Conservation (phyloP, 148 eudicot species). For the Diospyros kaki region DNA sequence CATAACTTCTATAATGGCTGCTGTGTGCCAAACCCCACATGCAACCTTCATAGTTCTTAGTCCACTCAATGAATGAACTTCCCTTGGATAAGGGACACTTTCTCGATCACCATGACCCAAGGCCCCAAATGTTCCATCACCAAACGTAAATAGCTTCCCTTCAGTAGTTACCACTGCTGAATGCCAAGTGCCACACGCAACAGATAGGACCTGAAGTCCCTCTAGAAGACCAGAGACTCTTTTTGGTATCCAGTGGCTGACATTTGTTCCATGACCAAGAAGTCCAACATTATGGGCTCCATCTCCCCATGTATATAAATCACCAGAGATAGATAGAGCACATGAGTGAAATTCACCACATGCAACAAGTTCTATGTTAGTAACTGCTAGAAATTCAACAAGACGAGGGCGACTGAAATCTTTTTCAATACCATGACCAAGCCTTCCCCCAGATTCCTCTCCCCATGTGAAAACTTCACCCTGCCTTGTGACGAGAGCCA, state of each 20-base stretch:
- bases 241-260: conserved; percentile 85
- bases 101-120: conserved; percentile 79
- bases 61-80: conserved; percentile 56
- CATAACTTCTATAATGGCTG: conserved; percentile 68
- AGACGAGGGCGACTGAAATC: conserved; percentile 59
- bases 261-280: conserved; percentile 84
- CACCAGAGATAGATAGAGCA: conserved; percentile 73
- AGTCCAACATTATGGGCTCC: conserved; percentile 73
- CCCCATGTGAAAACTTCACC: conserved; percentile 96
- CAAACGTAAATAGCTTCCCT: conserved; percentile 73
- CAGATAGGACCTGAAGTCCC: conserved; percentile 59
- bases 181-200: conserved; percentile 89
- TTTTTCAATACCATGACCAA: conserved; percentile 74
- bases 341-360: conserved; percentile 84
- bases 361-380: conserved; percentile 66
- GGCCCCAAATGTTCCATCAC: conserved; percentile 85
- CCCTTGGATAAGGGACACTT: conserved; percentile 53
- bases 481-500: conserved; percentile 77
- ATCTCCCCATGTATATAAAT: conserved; percentile 84
- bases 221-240: conserved; percentile 69
- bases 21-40: conserved; percentile 93
- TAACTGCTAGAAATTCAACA: conserved; percentile 58
- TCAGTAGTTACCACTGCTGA: conserved; percentile 55
- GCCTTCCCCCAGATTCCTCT: conserved; percentile 84
- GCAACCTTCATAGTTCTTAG: conserved; percentile 64